phyloP scores from a whole-genome alignment of 2,329 filamentous ascomycete species.

The Claviceps humidiphila region DNA sequence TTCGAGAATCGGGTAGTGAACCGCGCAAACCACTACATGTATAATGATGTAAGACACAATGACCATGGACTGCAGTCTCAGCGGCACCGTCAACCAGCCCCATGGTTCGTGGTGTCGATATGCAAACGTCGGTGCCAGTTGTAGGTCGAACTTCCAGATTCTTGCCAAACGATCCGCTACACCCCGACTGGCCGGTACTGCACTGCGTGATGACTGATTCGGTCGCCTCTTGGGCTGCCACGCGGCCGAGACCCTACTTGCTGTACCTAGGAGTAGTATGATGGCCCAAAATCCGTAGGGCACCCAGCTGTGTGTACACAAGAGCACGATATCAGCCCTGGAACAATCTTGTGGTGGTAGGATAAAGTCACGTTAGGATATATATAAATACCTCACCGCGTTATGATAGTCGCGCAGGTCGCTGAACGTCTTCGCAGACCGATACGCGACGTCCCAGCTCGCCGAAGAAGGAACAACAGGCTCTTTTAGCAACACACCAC shows the following conservation, averaged over 20 bases:
- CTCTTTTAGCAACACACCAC: background rate
- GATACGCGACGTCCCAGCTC: constrained; percentile 7
- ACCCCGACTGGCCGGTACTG: background rate
- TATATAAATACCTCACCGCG: constrained; percentile 3
- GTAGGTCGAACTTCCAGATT: background rate
- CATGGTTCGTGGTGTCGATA: background rate
- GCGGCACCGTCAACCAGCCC: background rate
- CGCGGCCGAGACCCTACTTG: background rate
- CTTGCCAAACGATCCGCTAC: background rate
- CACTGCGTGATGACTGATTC: background rate
- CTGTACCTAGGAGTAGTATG: background rate
- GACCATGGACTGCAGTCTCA: constrained; percentile 3
- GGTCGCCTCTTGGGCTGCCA: background rate
- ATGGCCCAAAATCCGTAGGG: background rate
- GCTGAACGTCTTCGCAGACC: constrained; percentile 3
- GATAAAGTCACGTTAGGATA: background rate
- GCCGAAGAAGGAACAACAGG: background rate
- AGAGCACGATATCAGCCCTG: background rate
- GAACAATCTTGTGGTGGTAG: background rate
- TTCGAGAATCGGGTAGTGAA: constrained; percentile 17
- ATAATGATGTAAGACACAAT: constrained; percentile 19
- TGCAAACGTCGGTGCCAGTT: background rate
- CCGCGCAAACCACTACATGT: constrained; percentile 17
- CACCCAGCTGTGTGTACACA: background rate
- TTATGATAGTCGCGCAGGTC: constrained; percentile 5